phyloP scores from a whole-genome alignment of 441 rosid genomes.

The Euphorbia corollata region DNA sequence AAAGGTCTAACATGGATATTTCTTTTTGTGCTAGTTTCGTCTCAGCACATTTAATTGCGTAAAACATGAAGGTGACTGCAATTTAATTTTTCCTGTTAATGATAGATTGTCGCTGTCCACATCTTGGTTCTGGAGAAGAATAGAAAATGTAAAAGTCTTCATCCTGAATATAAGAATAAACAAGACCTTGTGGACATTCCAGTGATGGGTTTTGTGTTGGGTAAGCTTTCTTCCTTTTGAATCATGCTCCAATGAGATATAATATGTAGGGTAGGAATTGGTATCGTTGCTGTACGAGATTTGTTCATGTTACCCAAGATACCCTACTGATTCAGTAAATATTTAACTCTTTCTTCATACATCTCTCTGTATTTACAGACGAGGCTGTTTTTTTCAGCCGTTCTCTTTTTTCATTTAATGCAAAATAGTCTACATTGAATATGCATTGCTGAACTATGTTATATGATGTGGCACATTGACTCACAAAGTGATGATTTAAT shows the following conservation, averaged over 20 bases:
- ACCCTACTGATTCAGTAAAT: not conserved
- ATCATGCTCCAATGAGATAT: not conserved
- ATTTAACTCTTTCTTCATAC: not conserved
- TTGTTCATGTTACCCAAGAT: not conserved
- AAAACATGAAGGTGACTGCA: not conserved
- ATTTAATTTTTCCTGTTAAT: constrained; percentile 21
- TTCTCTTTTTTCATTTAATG: not conserved
- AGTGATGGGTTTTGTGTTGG: constrained; percentile 66
- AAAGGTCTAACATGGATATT: not conserved
- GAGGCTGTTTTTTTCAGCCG: not conserved
- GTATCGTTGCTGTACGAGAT: not conserved
- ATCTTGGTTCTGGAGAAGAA: constrained; percentile 54
- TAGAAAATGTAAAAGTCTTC: constrained; percentile 20
- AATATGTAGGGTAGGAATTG: not conserved
- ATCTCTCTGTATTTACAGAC: not conserved
- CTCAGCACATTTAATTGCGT: not conserved
- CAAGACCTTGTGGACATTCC: constrained; percentile 50
- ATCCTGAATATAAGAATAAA: constrained; percentile 23
- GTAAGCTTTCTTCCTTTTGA: constrained; percentile 33
- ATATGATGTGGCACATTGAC: not conserved
- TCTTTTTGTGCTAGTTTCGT: constrained; percentile 1
- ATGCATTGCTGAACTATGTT: constrained; percentile 1
- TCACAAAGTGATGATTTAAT: not conserved
- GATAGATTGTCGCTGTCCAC: constrained; percentile 55
- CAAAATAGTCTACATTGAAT: not conserved